phyloP scores from a whole-genome alignment of 2,329 filamentous ascomycete species.

The Apiospora kogelbergensis region DNA sequence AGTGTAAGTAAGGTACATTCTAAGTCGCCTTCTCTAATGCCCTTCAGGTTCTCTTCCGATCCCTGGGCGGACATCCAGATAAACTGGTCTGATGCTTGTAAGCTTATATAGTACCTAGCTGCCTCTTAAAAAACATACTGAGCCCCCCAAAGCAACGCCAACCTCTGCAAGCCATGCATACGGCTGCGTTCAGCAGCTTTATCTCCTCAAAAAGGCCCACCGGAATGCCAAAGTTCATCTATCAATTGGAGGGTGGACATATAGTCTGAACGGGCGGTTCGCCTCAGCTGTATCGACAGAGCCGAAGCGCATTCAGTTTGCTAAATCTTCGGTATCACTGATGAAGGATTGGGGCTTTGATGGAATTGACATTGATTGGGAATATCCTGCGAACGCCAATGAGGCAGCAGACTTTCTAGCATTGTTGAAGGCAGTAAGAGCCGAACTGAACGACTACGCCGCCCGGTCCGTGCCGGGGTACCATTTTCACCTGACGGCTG shows the following conservation, averaged over 20 bases:
- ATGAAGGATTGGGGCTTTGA: constrained; percentile 67
- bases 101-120: background rate
- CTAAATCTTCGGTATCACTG: constrained; percentile 64
- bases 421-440: constrained; percentile 43
- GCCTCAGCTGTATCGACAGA: constrained; percentile 55
- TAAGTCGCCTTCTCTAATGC: background rate
- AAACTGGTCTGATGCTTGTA: constrained; percentile 42
- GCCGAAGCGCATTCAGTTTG: constrained; percentile 64
- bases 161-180: constrained; percentile 63
- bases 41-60: constrained; percentile 50
- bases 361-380: constrained; percentile 58
- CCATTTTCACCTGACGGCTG: constrained; percentile 52
- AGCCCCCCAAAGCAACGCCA: background rate
- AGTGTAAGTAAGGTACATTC: constrained; percentile 32
- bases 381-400: constrained; percentile 43
- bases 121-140: background rate
- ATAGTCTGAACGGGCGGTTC: constrained; percentile 63
- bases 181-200: constrained; percentile 76
- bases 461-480: constrained; percentile 33
- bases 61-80: constrained; percentile 64
- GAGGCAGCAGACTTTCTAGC: constrained; percentile 43
- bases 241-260: constrained; percentile 80
- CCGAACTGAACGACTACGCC: constrained; percentile 32
- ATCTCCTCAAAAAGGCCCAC: constrained; percentile 72
- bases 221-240: constrained; percentile 75